Evolutionary conservation across 495 filamentous ascomycete genomes (phyloP).

Genomic region (Talaromyces ruber): DNA sequence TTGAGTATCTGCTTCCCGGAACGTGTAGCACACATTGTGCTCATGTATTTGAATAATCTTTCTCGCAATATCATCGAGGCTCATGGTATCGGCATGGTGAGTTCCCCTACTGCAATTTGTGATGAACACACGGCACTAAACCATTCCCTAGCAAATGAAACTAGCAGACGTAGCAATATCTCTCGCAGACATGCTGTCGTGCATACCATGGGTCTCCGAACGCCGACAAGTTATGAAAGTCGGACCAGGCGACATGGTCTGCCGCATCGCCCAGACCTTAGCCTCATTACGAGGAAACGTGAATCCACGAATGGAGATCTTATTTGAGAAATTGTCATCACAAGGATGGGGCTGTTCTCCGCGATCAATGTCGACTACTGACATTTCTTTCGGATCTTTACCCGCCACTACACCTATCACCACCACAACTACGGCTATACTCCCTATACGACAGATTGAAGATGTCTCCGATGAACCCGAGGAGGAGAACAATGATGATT

Average conservation of each 20-base stretch:
- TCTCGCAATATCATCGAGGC: slow-evolving; percentile 23
- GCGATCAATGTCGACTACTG: background rate
- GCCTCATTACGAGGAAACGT: slow-evolving; percentile 6
- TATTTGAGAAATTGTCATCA: background rate
- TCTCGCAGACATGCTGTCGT: slow-evolving; percentile 24
- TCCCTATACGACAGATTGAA: background rate
- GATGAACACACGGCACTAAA: background rate
- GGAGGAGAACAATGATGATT: background rate
- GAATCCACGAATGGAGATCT: slow-evolving; percentile 6
- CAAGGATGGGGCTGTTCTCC: slow-evolving; percentile 1
- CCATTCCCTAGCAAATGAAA: slow-evolving; percentile 24
- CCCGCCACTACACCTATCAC: background rate
- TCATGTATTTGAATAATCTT: slow-evolving; percentile 10
- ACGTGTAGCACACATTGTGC: slow-evolving; percentile 30
- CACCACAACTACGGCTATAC: background rate
- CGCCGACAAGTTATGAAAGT: slow-evolving; percentile 5
- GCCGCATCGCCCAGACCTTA: background rate
- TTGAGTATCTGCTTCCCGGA: slow-evolving; percentile 20
- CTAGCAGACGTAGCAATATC: slow-evolving; percentile 38
- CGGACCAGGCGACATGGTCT: slow-evolving; percentile 2
- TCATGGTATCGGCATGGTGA: slow-evolving; percentile 27
- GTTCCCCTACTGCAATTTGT: background rate
- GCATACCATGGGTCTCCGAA: slow-evolving; percentile 5
- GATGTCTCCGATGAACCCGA: background rate
- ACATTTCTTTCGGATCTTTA: background rate